Base-by-base conservation (phyloP, 345 rosid genomes). In the Populus alba region DNA sequence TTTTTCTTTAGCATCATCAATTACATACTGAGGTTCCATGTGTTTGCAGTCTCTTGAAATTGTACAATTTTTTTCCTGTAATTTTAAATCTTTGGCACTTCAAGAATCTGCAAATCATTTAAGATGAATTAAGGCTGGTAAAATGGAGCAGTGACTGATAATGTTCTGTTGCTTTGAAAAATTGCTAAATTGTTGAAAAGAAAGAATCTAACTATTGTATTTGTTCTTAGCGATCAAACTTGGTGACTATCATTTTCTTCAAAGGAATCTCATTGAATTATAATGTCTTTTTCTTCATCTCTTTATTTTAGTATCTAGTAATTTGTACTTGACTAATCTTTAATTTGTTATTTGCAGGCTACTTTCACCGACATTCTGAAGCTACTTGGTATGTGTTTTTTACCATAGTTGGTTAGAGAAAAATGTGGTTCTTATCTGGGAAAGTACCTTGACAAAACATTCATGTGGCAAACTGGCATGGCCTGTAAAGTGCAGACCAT, bases 291-390 rank as follows among this genome's bases (percentile, higher is more conserved):
- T 71, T 65, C 3, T 47, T 22, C 22, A 18, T 68, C n/a, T 37
- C 5, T 22, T 22, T 16, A 35, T 15, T 35, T 68, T 20, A 29
- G n/a, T 53, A 18, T 37, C 6, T 38, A 37, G 18, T 31, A 41
- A 31, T 29, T 71, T 66, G 53, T 62, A 41, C 65, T 53, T 17
- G 41, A 43, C 70, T 33, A 70, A 68, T 66, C 59, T 70, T 74
- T 59, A 51, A 71, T 83, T 47, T 72, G 72, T 63, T 77, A 45
- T 81, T 75, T 92, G 89, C 96, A 95, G 99, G 96, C 99, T 67
- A 95, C 99, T 13, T 93, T 95, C 83, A 92, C 96, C 0, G 99
- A 95, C 86, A 93, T 95, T 81, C 86, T 95, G 79, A 90, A 90
- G 81, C 81, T 43, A 78, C 97, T 95, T 7, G 96, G 99, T 95